Evolutionary conservation across 2,329 filamentous ascomycete species (phyloP).

Genomic region (Colletotrichum lini): DNA sequence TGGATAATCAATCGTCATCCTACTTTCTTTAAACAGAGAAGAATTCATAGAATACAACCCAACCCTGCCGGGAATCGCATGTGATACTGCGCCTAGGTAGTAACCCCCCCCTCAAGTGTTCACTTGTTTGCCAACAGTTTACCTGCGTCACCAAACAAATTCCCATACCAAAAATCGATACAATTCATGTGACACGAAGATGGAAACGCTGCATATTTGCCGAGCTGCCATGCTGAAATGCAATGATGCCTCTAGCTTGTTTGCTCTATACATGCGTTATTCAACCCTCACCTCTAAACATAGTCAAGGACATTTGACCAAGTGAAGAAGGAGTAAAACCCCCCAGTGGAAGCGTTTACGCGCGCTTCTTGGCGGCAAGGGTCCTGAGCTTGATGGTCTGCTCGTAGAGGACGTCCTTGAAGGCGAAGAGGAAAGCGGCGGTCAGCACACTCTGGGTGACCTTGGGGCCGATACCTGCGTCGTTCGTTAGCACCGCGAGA

Average conservation of each 20-base stretch:
- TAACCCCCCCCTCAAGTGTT: neutral
- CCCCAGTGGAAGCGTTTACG: constrained; percentile 10
- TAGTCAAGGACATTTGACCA: constrained; percentile 38
- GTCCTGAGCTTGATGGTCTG: constrained; percentile 78
- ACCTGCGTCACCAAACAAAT: constrained; percentile 12
- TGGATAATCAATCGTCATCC: constrained; percentile 14
- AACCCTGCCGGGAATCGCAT: constrained; percentile 21
- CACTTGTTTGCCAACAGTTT: constrained; percentile 18
- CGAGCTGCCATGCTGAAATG: constrained; percentile 22
- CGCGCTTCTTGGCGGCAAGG: constrained; percentile 56
- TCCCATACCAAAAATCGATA: constrained; percentile 30
- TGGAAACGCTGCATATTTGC: constrained; percentile 17
- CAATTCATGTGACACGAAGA: constrained; percentile 9
- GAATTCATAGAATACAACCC: constrained; percentile 15
- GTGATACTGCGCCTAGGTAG: constrained; percentile 15
- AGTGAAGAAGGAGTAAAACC: constrained; percentile 41
- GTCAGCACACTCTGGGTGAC: constrained; percentile 97
- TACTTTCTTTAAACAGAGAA: constrained; percentile 11
- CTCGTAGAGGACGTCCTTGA: constrained; percentile 97
- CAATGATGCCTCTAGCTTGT: constrained; percentile 27
- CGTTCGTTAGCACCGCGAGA: constrained; percentile 39
- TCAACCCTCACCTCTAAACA: constrained; percentile 13
- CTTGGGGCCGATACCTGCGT: constrained; percentile 90
- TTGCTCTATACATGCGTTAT: constrained; percentile 31
- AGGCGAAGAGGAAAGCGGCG: constrained; percentile 95